These are phyloP conservation scores for Symbiodinium pilosum DNA, from an alignment of 73 alveolate species.

Conservation along the genomic window DNA sequence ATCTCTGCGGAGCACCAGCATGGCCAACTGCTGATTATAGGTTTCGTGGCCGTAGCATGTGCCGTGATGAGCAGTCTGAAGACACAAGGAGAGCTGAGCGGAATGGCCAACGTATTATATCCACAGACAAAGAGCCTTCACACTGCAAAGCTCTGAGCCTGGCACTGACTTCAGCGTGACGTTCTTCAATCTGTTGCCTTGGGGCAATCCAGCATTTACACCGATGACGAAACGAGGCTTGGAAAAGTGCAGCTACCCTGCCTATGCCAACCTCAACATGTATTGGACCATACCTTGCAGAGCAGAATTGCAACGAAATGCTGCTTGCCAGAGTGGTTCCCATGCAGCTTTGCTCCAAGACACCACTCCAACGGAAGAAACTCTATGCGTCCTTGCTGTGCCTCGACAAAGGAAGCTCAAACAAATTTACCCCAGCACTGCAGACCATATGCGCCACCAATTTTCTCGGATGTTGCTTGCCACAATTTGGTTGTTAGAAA, in stretches of 20 bases:
- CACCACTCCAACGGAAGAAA: slow-evolving; percentile 86
- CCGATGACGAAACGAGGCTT: too few species aligned
- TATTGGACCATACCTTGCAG: slow-evolving; percentile 86
- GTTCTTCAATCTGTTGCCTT: slow-evolving; percentile 79
- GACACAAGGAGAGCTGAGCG: too few species aligned
- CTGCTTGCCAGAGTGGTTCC: neutral
- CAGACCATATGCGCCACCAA: neutral
- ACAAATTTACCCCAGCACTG: neutral
- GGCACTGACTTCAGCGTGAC: slow-evolving; percentile 63
- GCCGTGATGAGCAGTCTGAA: too few species aligned
- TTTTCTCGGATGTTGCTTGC: too few species aligned
- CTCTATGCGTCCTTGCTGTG: slow-evolving; percentile 53
- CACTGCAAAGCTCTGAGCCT: neutral
- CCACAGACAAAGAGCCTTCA: too few species aligned
- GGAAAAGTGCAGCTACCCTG: too few species aligned
- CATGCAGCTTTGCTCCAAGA: neutral
- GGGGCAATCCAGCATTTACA: neutral
- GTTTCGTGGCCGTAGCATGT: too few species aligned
- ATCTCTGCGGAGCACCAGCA: too few species aligned
- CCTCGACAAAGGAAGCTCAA: neutral
- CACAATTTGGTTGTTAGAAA: neutral
- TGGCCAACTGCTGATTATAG: too few species aligned
- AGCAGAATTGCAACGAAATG: too few species aligned
- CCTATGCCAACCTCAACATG: slow-evolving; percentile 92
- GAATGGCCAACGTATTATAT: too few species aligned